Evolutionary conservation across 371 early-diverging fungal species (phyloP), one percentile per base, ranked within the genome.

Genomic region (Blakeslea trispora): DNA sequence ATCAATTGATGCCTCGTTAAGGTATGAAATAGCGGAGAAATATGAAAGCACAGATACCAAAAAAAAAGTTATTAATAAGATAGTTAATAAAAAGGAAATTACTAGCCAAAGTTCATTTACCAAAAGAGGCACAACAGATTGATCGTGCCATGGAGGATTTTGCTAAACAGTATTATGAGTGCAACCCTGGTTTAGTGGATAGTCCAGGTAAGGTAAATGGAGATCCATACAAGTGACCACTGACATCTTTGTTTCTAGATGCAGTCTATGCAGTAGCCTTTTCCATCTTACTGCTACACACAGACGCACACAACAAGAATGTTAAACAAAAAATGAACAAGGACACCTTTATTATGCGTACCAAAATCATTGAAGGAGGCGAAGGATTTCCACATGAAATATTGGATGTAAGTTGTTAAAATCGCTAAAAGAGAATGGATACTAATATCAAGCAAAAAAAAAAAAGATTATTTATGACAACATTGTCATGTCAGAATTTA

Each of bases 121-220:
- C 94, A 5, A 89, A 91, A 53, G 97, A 97, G 71, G 81, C 89
- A 32, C 95, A 95, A 71, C 89, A 94, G 58, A 95, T 95, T 54
- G 94, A 96, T 57, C 82, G 96, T 17, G 87, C 96, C 15, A 77
- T 97, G 58, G 85, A 83, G 41, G 82, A 86, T 4, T 97, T 95
- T 82, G 89, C 91, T 23, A 77, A 76, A 58, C 79, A 85, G 42
- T 97, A 93, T 72, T 83, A 88, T 59, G 73, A 71, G 39, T 86
- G 88, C 63, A 93, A 93, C 63, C 81, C 84, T 0, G 81, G 75
- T 35, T 57, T 91, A 44, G 83, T 88, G 39, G 75, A 75, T 37
- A 83, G 81, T 31, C 69, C 85, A 59, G 88, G 85, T 81, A 79
- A 54, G 22, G 0, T 50, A 24, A 18, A 8, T 3, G 2, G 28